These are phyloP conservation scores for Coniochaeta sp. DNA, from an alignment of 2,329 filamentous ascomycete genomes.

Conservation along the genomic window DNA sequence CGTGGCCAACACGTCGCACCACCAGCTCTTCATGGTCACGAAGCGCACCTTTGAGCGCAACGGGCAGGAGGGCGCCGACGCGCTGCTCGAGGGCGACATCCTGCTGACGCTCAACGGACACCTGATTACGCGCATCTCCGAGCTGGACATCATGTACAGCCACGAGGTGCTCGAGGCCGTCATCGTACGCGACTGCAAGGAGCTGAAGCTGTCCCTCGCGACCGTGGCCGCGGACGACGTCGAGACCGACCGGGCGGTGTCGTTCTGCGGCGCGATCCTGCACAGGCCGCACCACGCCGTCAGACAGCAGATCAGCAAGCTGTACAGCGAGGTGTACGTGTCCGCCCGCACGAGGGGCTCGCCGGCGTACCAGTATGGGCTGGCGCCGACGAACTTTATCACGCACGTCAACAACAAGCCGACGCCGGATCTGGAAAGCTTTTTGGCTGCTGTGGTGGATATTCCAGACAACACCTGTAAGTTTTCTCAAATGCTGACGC, in stretches of 20 bases:
- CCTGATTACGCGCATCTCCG: constrained; percentile 85
- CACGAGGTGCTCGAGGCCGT: constrained; percentile 75
- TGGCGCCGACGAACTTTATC: constrained; percentile 95
- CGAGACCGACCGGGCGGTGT: constrained; percentile 85
- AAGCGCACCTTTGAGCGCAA: constrained; percentile 68
- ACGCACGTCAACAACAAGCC: constrained; percentile 87
- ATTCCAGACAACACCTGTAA: constrained; percentile 91
- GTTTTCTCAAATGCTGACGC: constrained; percentile 19
- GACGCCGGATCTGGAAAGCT: constrained; percentile 74
- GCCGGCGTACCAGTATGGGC: constrained; percentile 80
- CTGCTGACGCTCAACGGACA: constrained; percentile 86
- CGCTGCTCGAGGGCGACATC: constrained; percentile 83
- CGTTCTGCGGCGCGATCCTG: constrained; percentile 90
- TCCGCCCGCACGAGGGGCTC: constrained; percentile 78
- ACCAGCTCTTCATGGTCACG: constrained; percentile 93
- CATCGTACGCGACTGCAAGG: constrained; percentile 77
- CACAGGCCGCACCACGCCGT: constrained; percentile 95
- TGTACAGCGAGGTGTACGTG: constrained; percentile 95
- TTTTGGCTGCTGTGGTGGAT: constrained; percentile 72
- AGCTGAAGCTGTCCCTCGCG: constrained; percentile 68
- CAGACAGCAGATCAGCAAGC: constrained; percentile 90
- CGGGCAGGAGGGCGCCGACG: constrained; percentile 28
- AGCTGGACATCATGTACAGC: constrained; percentile 95
- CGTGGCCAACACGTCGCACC: constrained; percentile 79
- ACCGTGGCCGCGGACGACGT: constrained; percentile 86